Evolutionary conservation across 345 rosid genomes (phyloP).

Genomic region (Gossypium raimondii): DNA sequence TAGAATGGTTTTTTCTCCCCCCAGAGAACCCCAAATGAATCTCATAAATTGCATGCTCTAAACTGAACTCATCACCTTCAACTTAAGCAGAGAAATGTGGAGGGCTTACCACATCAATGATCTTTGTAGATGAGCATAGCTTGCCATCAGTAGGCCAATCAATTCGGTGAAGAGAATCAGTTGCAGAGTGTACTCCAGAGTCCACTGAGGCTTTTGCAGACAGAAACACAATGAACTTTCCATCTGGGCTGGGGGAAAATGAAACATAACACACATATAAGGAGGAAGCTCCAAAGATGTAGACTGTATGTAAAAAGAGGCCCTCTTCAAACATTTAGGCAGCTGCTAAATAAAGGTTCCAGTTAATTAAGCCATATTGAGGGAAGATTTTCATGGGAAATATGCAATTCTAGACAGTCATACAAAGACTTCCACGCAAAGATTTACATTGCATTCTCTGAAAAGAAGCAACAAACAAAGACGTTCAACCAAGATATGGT

Average conservation of each 20-base stretch:
- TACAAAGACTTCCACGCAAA: background rate
- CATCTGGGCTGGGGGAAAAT: conserved; percentile 64
- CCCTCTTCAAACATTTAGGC: background rate
- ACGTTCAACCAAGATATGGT: background rate
- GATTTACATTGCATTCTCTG: background rate
- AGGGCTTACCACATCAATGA: conserved; percentile 67
- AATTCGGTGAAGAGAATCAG: conserved; percentile 74
- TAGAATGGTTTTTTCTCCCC: background rate
- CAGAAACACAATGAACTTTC: conserved; percentile 66
- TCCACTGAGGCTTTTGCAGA: conserved; percentile 75
- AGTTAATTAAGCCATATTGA: background rate
- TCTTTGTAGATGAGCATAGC: conserved; percentile 32
- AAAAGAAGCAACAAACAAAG: background rate
- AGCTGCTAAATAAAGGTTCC: conserved; percentile 3
- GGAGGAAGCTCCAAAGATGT: conserved; percentile 7
- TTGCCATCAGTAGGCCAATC: conserved; percentile 65
- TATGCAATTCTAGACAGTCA: background rate
- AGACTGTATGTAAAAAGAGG: background rate
- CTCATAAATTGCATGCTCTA: conserved; percentile 1
- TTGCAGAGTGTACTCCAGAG: conserved; percentile 67
- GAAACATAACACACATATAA: conserved; percentile 14
- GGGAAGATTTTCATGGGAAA: background rate
- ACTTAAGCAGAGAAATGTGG: conserved; percentile 3
- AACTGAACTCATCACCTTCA: background rate
- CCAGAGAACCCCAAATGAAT: background rate